A percentile compares a stretch with the other conserved stretches of the same genome.
Evolutionary conservation across 768 basidiomycete genomes (phyloP).

Genomic region (Dendrothele bispora): DNA sequence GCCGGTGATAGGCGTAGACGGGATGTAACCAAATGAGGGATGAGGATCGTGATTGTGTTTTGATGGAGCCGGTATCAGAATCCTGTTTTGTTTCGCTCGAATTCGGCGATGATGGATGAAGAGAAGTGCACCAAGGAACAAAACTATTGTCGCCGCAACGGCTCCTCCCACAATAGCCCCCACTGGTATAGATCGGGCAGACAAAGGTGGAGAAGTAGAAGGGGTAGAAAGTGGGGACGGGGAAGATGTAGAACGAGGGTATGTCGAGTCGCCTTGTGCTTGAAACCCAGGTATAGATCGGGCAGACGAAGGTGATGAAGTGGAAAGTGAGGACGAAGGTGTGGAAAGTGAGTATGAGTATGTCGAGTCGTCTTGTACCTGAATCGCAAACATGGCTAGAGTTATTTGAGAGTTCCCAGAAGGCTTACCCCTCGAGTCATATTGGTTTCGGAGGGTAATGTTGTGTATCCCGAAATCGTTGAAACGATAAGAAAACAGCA

Average conservation of each 20-base stretch:
- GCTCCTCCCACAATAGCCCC: conserved; percentile 41
- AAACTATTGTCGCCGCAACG: conserved; percentile 40
- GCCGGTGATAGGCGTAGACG: too few relatives aligned
- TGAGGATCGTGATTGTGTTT: too few relatives aligned
- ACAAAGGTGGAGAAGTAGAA: conserved; percentile 1
- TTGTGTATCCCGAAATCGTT: conserved; percentile 22
- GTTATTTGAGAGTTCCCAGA: conserved; percentile 31
- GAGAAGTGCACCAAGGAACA: too few relatives aligned
- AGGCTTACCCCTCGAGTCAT: conserved; percentile 15
- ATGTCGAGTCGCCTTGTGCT: too few relatives aligned
- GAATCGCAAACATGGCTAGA: conserved; percentile 23
- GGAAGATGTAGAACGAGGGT: neutral
- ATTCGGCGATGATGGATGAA: too few relatives aligned
- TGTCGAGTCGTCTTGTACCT: conserved; percentile 16
- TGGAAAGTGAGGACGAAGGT: too few relatives aligned
- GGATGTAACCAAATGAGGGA: too few relatives aligned
- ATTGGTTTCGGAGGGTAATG: conserved; percentile 27
- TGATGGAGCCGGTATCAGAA: too few relatives aligned
- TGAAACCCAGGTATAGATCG: neutral
- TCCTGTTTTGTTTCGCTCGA: too few relatives aligned
- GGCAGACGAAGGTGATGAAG: too few relatives aligned
- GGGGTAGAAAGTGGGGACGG: neutral
- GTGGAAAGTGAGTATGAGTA: too few relatives aligned
- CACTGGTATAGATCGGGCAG: conserved; percentile 13
- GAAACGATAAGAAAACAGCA: conserved; percentile 22